Conservation (phyloP, 1,284 basidiomycete genomes). For the Cystobasidiaceae sp. region DNA sequence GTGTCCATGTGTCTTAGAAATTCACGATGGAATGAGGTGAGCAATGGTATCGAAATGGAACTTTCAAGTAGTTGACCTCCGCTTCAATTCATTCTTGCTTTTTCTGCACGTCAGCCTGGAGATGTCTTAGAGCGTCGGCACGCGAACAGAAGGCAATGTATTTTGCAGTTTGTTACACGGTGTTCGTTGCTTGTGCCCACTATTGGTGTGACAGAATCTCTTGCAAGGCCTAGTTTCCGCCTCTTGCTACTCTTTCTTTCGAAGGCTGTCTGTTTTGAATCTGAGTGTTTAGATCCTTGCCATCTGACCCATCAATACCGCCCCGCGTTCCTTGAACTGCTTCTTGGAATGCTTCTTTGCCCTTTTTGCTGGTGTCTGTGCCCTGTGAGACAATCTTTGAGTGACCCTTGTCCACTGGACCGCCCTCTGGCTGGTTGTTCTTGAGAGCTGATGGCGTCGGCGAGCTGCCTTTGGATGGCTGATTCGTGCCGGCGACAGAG, state of each 20-base stretch:
- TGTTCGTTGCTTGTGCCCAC: neutral
- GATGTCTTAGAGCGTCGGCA: conserved; percentile 7
- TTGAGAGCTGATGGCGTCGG: conserved; percentile 23
- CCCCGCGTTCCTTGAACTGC: conserved; percentile 24
- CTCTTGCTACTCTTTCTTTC: conserved; percentile 20
- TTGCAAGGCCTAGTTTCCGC: conserved; percentile 9
- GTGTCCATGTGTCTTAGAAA: conserved; percentile 17
- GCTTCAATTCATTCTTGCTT: neutral
- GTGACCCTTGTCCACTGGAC: neutral
- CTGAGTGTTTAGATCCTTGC: conserved; percentile 7
- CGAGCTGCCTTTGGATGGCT: conserved; percentile 17
- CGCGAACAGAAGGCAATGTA: neutral
- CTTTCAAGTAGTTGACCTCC: neutral
- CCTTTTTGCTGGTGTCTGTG: conserved; percentile 12
- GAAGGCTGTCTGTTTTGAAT: conserved; percentile 22
- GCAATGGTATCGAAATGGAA: conserved; percentile 34
- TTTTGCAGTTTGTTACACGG: neutral
- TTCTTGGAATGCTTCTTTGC: conserved; percentile 31
- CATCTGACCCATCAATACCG: neutral
- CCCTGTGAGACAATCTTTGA: conserved; percentile 13
- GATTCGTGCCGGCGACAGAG: conserved; percentile 10
- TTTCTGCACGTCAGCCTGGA: neutral
- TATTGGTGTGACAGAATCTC: neutral
- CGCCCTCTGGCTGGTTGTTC: conserved; percentile 14
- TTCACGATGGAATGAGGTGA: conserved; percentile 42